Evolutionary conservation across 139 green algal genomes (phyloP).

Genomic region (Coelastrella sp.): DNA sequence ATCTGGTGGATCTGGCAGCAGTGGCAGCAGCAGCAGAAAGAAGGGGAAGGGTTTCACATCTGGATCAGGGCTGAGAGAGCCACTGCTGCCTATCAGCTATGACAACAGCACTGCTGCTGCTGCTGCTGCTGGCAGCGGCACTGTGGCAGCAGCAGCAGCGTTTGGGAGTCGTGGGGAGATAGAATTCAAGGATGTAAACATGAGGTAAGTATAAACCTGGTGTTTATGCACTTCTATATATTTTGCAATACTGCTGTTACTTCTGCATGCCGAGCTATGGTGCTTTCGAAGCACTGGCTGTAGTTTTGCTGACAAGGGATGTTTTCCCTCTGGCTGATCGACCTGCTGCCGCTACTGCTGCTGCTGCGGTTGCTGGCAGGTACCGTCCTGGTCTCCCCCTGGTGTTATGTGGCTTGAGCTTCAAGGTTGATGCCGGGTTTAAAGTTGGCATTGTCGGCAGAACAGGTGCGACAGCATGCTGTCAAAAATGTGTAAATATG

Average conservation of each 20-base stretch:
- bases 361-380: constrained; percentile 44
- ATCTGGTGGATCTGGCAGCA: background rate
- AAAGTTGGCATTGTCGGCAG: constrained; percentile 47
- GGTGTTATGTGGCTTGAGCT: constrained; percentile 87
- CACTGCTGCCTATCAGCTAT: constrained; percentile 37
- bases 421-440: constrained; percentile 65
- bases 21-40: background rate
- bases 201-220: constrained; percentile 55
- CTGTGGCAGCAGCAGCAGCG: constrained; percentile 18
- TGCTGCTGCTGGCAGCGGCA: background rate
- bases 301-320: background rate
- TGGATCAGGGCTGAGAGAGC: constrained; percentile 8
- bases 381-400: constrained; percentile 90
- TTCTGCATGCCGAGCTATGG: no score
- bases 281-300: background rate
- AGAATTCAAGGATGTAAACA: constrained; percentile 63
- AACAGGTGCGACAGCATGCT: background rate
- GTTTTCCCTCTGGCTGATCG: background rate
- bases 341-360: background rate
- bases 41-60: background rate
- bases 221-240: background rate
- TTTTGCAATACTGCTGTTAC: no score
- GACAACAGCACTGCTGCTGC: background rate
- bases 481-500: no score
- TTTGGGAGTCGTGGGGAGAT: constrained; percentile 56